These are phyloP conservation scores for Hanseniaspora meyeri DNA, from an alignment of 805 yeast species.

Conservation along the genomic window DNA sequence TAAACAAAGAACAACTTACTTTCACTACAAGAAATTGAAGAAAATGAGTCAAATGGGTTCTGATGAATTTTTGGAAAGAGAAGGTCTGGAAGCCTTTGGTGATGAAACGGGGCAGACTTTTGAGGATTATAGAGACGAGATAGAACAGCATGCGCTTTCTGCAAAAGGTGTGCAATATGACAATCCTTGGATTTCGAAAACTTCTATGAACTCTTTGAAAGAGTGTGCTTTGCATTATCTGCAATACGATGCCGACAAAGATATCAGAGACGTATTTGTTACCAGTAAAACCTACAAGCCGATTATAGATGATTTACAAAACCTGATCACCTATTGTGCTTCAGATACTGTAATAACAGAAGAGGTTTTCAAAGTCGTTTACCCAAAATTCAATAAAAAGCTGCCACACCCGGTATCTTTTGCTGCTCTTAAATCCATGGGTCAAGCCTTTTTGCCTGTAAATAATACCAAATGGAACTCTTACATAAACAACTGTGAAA, in stretches of 20 bases:
- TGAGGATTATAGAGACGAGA: conserved; percentile 16
- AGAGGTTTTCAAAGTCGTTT: conserved; percentile 50
- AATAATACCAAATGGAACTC: conserved; percentile 52
- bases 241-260: conserved; percentile 52
- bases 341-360: conserved; percentile 69
- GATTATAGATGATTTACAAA: conserved; percentile 44
- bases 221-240: conserved; percentile 75
- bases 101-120: background rate
- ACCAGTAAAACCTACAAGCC: conserved; percentile 38
- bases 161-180: conserved; percentile 30
- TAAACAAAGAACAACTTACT: conserved; percentile 55
- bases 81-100: conserved; percentile 17
- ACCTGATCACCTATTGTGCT: conserved; percentile 70
- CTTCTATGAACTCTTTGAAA: conserved; percentile 66
- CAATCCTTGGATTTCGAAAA: conserved; percentile 76
- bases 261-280: conserved; percentile 51
- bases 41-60: conserved; percentile 22
- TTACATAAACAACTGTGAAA: conserved; percentile 60
- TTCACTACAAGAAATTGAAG: conserved; percentile 46
- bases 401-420: conserved; percentile 93
- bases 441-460: conserved; percentile 69
- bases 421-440: conserved; percentile 67
- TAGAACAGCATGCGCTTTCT: background rate
- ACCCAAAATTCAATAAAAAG: conserved; percentile 51
- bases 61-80: conserved; percentile 4